A percentile compares a stretch with the other conserved stretches of the same genome.
Evolutionary conservation across 495 filamentous ascomycete genomes (phyloP).

Genomic region (Evansstolkia leycettana): DNA sequence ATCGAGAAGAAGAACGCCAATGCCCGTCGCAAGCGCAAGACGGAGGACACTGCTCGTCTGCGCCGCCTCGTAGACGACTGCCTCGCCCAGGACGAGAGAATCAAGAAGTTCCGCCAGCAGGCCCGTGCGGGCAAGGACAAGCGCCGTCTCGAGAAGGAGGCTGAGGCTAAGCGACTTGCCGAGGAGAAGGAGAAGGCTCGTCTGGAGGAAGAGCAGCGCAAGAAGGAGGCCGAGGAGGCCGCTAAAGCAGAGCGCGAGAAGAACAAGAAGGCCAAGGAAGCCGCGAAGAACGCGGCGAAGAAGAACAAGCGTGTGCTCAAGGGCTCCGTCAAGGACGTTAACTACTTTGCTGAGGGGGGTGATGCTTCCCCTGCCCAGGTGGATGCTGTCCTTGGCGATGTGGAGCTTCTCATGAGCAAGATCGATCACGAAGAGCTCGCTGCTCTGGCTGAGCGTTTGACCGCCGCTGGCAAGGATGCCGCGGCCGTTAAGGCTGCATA

Average conservation of each 20-base stretch:
- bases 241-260: slow-evolving; percentile 72
- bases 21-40: slow-evolving; percentile 97
- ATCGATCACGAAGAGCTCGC: slow-evolving; percentile 83
- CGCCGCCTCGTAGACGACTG: slow-evolving; percentile 80
- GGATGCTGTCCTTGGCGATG: slow-evolving; percentile 71
- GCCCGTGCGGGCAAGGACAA: slow-evolving; percentile 89
- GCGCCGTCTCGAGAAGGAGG: slow-evolving; percentile 82
- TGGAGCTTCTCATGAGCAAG: slow-evolving; percentile 81
- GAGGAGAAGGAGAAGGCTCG: slow-evolving; percentile 70
- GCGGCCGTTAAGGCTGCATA: slow-evolving; percentile 54
- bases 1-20: slow-evolving; percentile 97
- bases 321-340: slow-evolving; percentile 84
- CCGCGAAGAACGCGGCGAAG: slow-evolving; percentile 94
- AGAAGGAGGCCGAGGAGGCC: slow-evolving; percentile 72
- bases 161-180: slow-evolving; percentile 67
- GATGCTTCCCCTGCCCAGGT: slow-evolving; percentile 61
- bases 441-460: slow-evolving; percentile 61
- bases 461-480: slow-evolving; percentile 38
- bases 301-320: slow-evolving; percentile 98
- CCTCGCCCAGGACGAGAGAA: slow-evolving; percentile 74
- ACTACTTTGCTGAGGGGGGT: slow-evolving; percentile 60
- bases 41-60: slow-evolving; percentile 84
- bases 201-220: slow-evolving; percentile 62
- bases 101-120: slow-evolving; percentile 90
- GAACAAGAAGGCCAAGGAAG: slow-evolving; percentile 94